Evolutionary conservation across 371 early-diverging fungal species (phyloP).

Genomic region (Coemansia sp.): DNA sequence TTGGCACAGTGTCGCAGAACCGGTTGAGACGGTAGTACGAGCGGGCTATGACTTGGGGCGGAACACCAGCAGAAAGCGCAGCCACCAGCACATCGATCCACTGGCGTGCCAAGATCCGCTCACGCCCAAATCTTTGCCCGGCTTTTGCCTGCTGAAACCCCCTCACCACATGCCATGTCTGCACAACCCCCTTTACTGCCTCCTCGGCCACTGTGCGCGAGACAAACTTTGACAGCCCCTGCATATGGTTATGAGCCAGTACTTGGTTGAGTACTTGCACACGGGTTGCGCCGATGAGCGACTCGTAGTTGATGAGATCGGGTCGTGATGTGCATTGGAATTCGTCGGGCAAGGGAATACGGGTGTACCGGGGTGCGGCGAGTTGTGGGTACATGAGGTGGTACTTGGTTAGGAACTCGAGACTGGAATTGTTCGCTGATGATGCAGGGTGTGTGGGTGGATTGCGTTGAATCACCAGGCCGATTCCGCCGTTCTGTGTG

Average conservation of each 20-base stretch:
- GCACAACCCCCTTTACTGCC: slow-evolving; percentile 16
- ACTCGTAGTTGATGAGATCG: not conserved
- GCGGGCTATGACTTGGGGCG: slow-evolving; percentile 35
- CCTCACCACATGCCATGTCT: slow-evolving; percentile 12
- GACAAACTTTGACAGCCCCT: slow-evolving; percentile 16
- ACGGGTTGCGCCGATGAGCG: slow-evolving; percentile 32
- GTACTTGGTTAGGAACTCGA: slow-evolving; percentile 13
- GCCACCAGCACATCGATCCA: slow-evolving; percentile 31
- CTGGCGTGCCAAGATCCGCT: slow-evolving; percentile 1
- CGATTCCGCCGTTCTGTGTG: slow-evolving; percentile 23
- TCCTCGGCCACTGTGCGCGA: slow-evolving; percentile 34
- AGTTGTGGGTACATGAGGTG: slow-evolving; percentile 24
- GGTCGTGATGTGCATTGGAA: not conserved
- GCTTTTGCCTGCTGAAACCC: not conserved
- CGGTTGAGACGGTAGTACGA: slow-evolving; percentile 20
- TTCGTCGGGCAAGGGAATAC: slow-evolving; percentile 7
- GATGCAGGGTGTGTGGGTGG: not conserved
- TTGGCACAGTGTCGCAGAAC: slow-evolving; percentile 22
- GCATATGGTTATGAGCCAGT: not conserved
- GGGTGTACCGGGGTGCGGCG: slow-evolving; percentile 13
- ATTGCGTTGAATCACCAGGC: slow-evolving; percentile 12
- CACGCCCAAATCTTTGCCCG: not conserved
- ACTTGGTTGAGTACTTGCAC: slow-evolving; percentile 31
- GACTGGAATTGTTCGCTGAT: not conserved
- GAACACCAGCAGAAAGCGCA: slow-evolving; percentile 28